Conservation (phyloP, 768 basidiomycete genomes). For the Rhodotorula babjevae region DNA sequence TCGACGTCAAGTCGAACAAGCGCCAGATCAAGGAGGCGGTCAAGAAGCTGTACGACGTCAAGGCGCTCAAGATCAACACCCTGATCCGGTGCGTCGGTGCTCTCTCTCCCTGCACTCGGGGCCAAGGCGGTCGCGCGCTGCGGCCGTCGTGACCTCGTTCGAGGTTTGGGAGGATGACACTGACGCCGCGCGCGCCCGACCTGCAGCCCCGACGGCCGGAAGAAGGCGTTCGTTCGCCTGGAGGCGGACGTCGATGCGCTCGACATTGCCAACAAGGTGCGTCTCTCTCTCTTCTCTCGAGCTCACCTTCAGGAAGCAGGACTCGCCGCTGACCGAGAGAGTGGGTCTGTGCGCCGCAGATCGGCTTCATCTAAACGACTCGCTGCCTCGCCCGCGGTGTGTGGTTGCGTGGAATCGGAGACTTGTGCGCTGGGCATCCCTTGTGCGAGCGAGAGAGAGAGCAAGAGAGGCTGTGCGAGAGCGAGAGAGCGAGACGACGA, state of each 20-base stretch:
- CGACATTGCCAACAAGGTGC: conserved; percentile 39
- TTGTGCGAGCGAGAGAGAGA: neutral
- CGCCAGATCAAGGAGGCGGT: conserved; percentile 99
- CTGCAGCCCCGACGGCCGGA: conserved; percentile 87
- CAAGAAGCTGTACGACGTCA: conserved; percentile 97
- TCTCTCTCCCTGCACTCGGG: too few relatives aligned
- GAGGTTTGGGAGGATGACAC: too few relatives aligned
- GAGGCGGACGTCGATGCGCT: conserved; percentile 37
- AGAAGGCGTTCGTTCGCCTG: conserved; percentile 97
- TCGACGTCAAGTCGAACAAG: conserved; percentile 93
- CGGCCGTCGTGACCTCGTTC: conserved; percentile 13
- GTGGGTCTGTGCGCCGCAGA: neutral
- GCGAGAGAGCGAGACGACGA: too few relatives aligned
- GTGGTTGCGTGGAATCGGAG: neutral
- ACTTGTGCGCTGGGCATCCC: neutral
- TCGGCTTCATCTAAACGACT: conserved; percentile 74
- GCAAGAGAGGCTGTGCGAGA: too few relatives aligned
- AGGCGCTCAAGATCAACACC: conserved; percentile 94
- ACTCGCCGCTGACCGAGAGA: too few relatives aligned
- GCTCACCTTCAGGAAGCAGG: too few relatives aligned
- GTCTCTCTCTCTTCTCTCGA: conserved; percentile 23
- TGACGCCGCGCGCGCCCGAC: neutral
- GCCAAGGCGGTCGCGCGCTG: too few relatives aligned
- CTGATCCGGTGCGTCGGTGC: conserved; percentile 75
- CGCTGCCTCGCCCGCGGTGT: neutral